Conservation (phyloP, 2,329 filamentous ascomycete species). For the Phialemoniopsis sp. region DNA sequence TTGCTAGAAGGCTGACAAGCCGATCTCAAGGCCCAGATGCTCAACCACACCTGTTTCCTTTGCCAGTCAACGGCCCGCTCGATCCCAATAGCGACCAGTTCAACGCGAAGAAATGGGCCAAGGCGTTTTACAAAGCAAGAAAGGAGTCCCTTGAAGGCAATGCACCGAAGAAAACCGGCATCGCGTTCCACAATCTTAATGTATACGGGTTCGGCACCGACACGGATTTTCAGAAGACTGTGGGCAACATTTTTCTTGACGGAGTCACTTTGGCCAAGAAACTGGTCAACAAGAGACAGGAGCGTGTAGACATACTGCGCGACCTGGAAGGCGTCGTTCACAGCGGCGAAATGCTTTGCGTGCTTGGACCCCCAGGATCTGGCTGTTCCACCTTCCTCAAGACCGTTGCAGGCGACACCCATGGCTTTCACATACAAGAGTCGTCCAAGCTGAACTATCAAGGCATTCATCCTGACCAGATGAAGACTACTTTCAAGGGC, state of each 20-base stretch:
- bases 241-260: slow-evolving; percentile 21
- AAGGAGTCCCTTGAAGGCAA: no score
- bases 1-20: no score
- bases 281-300: slow-evolving; percentile 15
- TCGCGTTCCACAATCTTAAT: slow-evolving; percentile 36
- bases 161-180: slow-evolving; percentile 27
- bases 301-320: slow-evolving; percentile 43
- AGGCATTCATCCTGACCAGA: slow-evolving; percentile 50
- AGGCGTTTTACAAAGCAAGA: slow-evolving; percentile 23
- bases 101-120: slow-evolving; percentile 37
- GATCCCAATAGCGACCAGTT: slow-evolving; percentile 35
- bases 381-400: slow-evolving; percentile 63
- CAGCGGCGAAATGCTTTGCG: slow-evolving; percentile 49
- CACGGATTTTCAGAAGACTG: slow-evolving; percentile 36
- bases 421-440: slow-evolving; percentile 51
- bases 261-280: slow-evolving; percentile 19
- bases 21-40: no score
- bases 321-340: slow-evolving; percentile 50
- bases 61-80: no score
- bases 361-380: slow-evolving; percentile 41
- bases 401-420: slow-evolving; percentile 57
- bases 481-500: slow-evolving; percentile 56
- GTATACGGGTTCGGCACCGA: slow-evolving; percentile 35
- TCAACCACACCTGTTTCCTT: no score
- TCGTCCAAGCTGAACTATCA: slow-evolving; percentile 59